Evolutionary conservation across 1,139 yeast genomes (phyloP), one percentile per base, ranked within the genome.

Genomic region (Saccharomyces hybrid): DNA sequence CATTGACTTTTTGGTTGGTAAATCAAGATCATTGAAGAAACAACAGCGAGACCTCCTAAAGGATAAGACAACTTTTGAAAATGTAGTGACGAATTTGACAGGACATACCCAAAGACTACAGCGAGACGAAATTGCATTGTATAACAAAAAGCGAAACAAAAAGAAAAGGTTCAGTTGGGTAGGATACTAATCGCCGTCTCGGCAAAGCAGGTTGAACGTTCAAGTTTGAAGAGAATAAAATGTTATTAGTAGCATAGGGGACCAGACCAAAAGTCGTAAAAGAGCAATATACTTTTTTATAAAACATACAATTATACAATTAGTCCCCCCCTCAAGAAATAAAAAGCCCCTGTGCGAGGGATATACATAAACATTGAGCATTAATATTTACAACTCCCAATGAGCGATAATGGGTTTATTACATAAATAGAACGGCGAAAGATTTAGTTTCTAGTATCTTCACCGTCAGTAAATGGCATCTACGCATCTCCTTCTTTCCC

Each of bases 81-180:
- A 59, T 32, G 67, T 69, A 8, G 64, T 69, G 3, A 64, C 65
- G 11, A 69, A 68, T 51, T 54, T 69, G 42, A 61, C 69, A 3
- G 71, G 71, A 2, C 72, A 69, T 53, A 66, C 72, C 2, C 71
- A 69, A 50, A 58, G 71, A 42, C 53, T 65, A 28, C 64, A 66
- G 46, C 60, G 71, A 51, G 67, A 63, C 53, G 70, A 67, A 52
- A 61, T 69, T 44, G 71, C 68, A 31, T 49, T 57, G 38, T 63
- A 63, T 51, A 63, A 68, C 46, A 65, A 62, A 49, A 64, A 61
- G 50, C 59, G 59, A 51, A 47, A 54, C 9, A 55, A 53, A 47
- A 53, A 59, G 55, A 63, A 59, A 51, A 51, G 61, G 44, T 65
- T 61, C 48, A 55, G 62, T 32, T 63, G 67, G 67, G 59, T 56